Evolutionary conservation across 129 eudicot species (phyloP).

Genomic region (Lactuca saligna): DNA sequence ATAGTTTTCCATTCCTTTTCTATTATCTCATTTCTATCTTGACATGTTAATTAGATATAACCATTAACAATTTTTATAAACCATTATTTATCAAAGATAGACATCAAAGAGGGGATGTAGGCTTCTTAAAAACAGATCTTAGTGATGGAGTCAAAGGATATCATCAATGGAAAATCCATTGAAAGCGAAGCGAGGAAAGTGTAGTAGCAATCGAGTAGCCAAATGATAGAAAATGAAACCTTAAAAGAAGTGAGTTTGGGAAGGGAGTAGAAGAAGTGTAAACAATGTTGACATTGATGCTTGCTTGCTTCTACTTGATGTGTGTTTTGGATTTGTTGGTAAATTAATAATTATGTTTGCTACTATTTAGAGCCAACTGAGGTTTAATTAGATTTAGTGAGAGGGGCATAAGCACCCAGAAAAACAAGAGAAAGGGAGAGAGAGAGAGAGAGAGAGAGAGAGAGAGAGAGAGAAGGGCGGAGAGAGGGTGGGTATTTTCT

Average conservation of each 20-base stretch:
- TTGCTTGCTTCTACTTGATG: neutral
- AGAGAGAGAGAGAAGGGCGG: neutral
- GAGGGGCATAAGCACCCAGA: neutral
- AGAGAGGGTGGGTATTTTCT: too few relatives aligned
- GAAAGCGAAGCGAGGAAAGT: neutral
- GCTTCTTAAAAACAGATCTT: slow-evolving; percentile 71
- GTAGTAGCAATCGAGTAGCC: neutral
- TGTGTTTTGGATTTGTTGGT: slow-evolving; percentile 3
- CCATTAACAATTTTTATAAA: too few relatives aligned
- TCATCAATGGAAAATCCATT: neutral
- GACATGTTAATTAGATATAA: slow-evolving; percentile 35
- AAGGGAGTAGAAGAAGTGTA: neutral
- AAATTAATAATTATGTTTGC: neutral
- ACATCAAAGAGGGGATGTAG: slow-evolving; percentile 77
- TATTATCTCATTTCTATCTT: slow-evolving; percentile 40
- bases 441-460: neutral
- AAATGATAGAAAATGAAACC: slow-evolving; percentile 8
- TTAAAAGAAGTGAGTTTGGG: slow-evolving; percentile 3
- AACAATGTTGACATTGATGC: neutral
- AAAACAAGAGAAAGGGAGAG: neutral
- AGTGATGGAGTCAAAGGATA: slow-evolving; percentile 58
- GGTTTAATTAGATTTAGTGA: neutral
- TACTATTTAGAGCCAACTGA: neutral
- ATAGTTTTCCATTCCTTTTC: slow-evolving; percentile 52
- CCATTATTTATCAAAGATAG: slow-evolving; percentile 52